These are phyloP conservation scores for Peronospora destructor DNA, from an alignment of 352 stramenopile genomes.

Conservation along the genomic window DNA sequence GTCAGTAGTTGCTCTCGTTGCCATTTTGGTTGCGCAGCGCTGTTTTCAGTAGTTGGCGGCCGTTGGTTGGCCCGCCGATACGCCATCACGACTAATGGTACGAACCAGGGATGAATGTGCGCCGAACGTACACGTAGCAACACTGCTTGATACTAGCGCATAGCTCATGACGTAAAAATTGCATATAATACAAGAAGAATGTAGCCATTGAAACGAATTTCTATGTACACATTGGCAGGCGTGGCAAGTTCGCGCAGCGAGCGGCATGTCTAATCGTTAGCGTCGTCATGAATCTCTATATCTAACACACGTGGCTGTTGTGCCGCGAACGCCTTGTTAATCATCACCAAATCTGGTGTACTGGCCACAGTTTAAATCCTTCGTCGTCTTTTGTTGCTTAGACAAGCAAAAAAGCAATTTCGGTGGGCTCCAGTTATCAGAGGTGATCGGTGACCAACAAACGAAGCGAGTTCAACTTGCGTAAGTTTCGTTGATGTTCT, in stretches of 20 bases:
- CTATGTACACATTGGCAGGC: not conserved
- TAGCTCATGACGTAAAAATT: too few relatives aligned
- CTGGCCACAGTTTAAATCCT: not conserved
- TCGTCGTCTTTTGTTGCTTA: not conserved
- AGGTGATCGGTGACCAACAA: slow-evolving; percentile 3
- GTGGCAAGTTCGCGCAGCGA: slow-evolving; percentile 1
- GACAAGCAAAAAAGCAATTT: too few relatives aligned
- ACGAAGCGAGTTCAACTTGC: slow-evolving; percentile 11
- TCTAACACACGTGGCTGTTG: not conserved
- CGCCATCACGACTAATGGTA: not conserved
- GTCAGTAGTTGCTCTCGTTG: slow-evolving; percentile 5
- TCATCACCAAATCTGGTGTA: too few relatives aligned
- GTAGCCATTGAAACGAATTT: slow-evolving; percentile 2
- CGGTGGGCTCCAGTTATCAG: too few relatives aligned
- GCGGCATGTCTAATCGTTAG: slow-evolving; percentile 8
- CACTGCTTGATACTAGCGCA: not conserved
- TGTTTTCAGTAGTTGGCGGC: not conserved
- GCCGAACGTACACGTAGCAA: not conserved
- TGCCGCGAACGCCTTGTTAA: too few relatives aligned
- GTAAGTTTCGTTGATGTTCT: not conserved
- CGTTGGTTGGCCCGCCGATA: not conserved
- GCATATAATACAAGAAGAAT: not conserved
- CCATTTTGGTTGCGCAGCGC: slow-evolving; percentile 1
- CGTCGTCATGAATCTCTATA: slow-evolving; percentile 10
- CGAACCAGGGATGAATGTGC: not conserved